These are phyloP conservation scores for Fraxinus americana DNA, from an alignment of 257 asterid species.

Conservation along the genomic window DNA sequence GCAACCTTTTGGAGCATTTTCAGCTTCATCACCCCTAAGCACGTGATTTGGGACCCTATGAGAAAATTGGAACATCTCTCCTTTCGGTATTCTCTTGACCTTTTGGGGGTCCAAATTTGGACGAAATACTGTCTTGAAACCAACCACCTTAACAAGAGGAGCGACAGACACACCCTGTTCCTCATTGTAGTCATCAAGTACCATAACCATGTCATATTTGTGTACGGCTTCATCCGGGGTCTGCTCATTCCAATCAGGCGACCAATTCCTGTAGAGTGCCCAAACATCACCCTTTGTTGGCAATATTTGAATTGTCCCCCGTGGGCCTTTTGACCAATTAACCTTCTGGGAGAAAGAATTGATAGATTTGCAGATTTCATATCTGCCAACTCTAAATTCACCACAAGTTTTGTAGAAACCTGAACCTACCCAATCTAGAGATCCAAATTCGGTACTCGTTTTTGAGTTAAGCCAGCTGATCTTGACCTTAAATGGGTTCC, in stretches of 20 bases:
- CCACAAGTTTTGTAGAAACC: constrained; percentile 85
- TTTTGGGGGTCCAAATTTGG: constrained; percentile 47
- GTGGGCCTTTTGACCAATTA: constrained; percentile 56
- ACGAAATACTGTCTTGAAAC: constrained; percentile 70
- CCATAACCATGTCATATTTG: constrained; percentile 69
- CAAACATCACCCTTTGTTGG: constrained; percentile 77
- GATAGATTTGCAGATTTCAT: constrained; percentile 47
- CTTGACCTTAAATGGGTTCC: constrained; percentile 67
- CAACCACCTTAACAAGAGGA: constrained; percentile 68
- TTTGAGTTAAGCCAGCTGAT: constrained; percentile 81
- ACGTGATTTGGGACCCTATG: constrained; percentile 63
- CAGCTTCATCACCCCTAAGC: constrained; percentile 63
- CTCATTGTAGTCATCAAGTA: constrained; percentile 59
- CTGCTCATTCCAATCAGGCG: constrained; percentile 53
- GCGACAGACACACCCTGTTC: constrained; percentile 56
- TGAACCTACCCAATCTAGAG: constrained; percentile 64
- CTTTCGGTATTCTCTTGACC: constrained; percentile 50
- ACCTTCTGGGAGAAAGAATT: constrained; percentile 76
- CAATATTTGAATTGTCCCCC: constrained; percentile 56
- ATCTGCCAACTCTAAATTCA: constrained; percentile 66
- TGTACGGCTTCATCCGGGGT: constrained; percentile 63
- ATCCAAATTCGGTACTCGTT: constrained; percentile 61
- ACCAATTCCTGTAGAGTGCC: constrained; percentile 79
- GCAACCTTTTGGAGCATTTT: constrained; percentile 59
- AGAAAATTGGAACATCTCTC: constrained; percentile 81